Conservation (phyloP, 1,284 basidiomycete genomes). For the Vanrija sp. region DNA sequence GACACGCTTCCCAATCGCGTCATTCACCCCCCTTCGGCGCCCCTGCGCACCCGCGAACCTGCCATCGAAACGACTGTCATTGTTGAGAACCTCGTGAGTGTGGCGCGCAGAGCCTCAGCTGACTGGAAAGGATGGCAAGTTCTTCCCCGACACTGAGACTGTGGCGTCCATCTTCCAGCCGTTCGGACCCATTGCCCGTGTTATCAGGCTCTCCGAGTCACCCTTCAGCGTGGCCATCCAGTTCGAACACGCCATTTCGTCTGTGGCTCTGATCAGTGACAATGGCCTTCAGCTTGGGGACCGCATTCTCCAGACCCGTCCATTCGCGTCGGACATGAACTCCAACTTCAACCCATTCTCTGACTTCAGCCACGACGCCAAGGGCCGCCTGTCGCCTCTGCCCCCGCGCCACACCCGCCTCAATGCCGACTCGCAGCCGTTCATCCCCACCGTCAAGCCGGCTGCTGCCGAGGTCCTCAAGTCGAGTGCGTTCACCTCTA, state of each 20-base stretch:
- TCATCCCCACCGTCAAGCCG: slow-evolving; percentile 16
- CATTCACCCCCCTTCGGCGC: slow-evolving; percentile 35
- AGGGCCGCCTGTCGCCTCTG: neutral
- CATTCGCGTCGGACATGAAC: neutral
- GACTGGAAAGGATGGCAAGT: slow-evolving; percentile 25
- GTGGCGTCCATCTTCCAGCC: slow-evolving; percentile 34
- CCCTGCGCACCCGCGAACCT: slow-evolving; percentile 18
- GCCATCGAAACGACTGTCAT: slow-evolving; percentile 27
- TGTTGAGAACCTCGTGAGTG: slow-evolving; percentile 39
- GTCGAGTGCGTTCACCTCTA: slow-evolving; percentile 33
- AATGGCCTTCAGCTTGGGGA: slow-evolving; percentile 32
- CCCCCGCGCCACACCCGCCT: slow-evolving; percentile 7
- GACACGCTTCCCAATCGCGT: slow-evolving; percentile 38
- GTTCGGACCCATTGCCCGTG: slow-evolving; percentile 33
- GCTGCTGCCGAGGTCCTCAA: neutral
- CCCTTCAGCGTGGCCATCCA: slow-evolving; percentile 30
- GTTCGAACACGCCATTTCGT: slow-evolving; percentile 33
- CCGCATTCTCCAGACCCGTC: slow-evolving; percentile 8
- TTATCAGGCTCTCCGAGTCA: slow-evolving; percentile 22
- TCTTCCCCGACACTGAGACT: slow-evolving; percentile 29
- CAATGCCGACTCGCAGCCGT: slow-evolving; percentile 25
- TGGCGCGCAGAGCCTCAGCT: neutral
- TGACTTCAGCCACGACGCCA: neutral
- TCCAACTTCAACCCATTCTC: slow-evolving; percentile 14
- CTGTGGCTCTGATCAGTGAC: slow-evolving; percentile 25